Evolutionary conservation across 148 eudicot genomes (phyloP).

Genomic region (Nepenthes gracilis): DNA sequence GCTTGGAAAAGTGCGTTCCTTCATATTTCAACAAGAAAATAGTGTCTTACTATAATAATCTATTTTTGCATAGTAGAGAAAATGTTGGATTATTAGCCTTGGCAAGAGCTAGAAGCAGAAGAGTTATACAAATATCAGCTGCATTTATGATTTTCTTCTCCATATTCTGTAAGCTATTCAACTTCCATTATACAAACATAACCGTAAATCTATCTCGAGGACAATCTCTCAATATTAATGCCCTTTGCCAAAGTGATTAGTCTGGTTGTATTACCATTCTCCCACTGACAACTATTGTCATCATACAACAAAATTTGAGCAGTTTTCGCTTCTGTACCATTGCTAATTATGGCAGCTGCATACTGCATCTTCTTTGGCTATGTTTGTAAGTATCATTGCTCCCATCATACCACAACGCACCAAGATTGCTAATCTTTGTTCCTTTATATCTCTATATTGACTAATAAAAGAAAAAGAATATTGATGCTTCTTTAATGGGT

Average conservation of each 20-base stretch:
- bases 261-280: too few species aligned
- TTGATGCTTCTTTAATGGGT: too few species aligned
- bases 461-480: too few species aligned
- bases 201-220: background rate
- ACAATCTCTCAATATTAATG: background rate
- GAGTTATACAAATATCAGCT: constrained; percentile 62
- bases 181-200: background rate
- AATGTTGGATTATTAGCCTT: constrained; percentile 69
- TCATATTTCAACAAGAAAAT: too few species aligned
- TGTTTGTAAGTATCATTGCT: constrained; percentile 35
- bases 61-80: constrained; percentile 28
- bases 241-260: too few species aligned
- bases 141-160: constrained; percentile 69
- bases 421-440: background rate
- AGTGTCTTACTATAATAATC: too few species aligned
- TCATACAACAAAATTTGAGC: constrained; percentile 66
- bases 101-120: constrained; percentile 72
- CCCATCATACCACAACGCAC: too few species aligned
- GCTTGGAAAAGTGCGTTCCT: too few species aligned
- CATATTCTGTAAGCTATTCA: constrained; percentile 35
- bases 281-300: too few species aligned
- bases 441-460: too few species aligned
- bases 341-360: constrained; percentile 58
- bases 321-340: constrained; percentile 70
- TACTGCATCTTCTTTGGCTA: constrained; percentile 66